A percentile compares a stretch with the other conserved stretches of the same genome.
Conservation (phyloP, 768 basidiomycete genomes). For the Mycena latifolia region DNA sequence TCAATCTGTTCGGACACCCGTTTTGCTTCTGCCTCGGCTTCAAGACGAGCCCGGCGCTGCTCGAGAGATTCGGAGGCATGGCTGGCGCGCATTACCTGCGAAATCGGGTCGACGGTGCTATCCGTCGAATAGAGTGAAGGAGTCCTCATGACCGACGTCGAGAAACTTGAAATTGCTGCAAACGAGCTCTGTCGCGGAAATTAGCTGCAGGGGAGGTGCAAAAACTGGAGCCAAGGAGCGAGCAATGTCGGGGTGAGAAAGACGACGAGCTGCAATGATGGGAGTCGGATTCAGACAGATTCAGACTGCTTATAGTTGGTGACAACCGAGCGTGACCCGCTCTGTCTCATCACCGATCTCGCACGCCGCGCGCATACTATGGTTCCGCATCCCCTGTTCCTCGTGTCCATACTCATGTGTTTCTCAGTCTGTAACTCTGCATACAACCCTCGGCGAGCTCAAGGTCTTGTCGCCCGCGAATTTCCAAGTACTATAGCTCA, state of each 20-base stretch:
- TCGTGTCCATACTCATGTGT: slow-evolving; percentile 19
- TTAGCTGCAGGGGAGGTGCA: too few relatives aligned
- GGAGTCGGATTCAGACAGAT: too few relatives aligned
- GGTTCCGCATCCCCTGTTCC: slow-evolving; percentile 41
- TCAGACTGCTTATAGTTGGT: too few relatives aligned
- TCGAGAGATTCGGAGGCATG: slow-evolving; percentile 76
- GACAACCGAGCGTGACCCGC: too few relatives aligned
- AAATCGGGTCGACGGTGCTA: slow-evolving; percentile 67
- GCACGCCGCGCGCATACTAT: slow-evolving; percentile 10
- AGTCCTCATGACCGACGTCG: slow-evolving; percentile 68
- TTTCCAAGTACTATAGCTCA: not conserved
- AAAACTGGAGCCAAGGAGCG: too few relatives aligned
- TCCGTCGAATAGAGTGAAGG: slow-evolving; percentile 81
- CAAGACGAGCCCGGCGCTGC: slow-evolving; percentile 72
- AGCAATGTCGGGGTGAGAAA: too few relatives aligned
- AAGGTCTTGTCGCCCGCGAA: slow-evolving; percentile 67
- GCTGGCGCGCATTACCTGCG: slow-evolving; percentile 67
- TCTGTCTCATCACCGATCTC: not conserved
- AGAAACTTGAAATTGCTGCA: too few relatives aligned
- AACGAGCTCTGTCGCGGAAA: too few relatives aligned
- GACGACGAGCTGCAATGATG: too few relatives aligned
- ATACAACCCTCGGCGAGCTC: slow-evolving; percentile 94
- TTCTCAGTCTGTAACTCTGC: slow-evolving; percentile 89
- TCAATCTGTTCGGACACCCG: slow-evolving; percentile 86
- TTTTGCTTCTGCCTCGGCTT: slow-evolving; percentile 79